Conservation (phyloP, 2,329 filamentous ascomycete species). For the Lecanicillium sp. region DNA sequence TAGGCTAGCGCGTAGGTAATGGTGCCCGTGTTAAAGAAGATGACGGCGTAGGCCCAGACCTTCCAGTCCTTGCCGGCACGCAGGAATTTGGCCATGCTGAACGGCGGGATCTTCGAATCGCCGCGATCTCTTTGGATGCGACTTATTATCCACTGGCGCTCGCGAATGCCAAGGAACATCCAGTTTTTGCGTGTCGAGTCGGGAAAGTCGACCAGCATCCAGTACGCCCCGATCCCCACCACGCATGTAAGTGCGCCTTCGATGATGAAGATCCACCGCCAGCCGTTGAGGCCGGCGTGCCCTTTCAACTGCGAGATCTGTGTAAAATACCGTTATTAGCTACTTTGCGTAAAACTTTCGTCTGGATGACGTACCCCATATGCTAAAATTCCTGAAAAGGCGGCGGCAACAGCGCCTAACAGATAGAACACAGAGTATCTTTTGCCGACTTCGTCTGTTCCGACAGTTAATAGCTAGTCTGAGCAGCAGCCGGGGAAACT, state of each 20-base stretch:
- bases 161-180: slow-evolving; percentile 43
- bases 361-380: slow-evolving; percentile 46
- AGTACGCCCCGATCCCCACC: slow-evolving; percentile 42
- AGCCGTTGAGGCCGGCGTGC: slow-evolving; percentile 44
- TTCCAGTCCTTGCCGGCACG: slow-evolving; percentile 42
- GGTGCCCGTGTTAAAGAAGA: slow-evolving; percentile 61
- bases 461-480: not conserved
- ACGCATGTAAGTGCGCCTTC: slow-evolving; percentile 46
- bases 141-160: slow-evolving; percentile 44
- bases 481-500: too few relatives aligned
- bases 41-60: slow-evolving; percentile 54
- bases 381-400: slow-evolving; percentile 61
- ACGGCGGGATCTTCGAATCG: slow-evolving; percentile 46
- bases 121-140: slow-evolving; percentile 50
- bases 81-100: slow-evolving; percentile 40
- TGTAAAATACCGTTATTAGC: slow-evolving; percentile 10
- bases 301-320: slow-evolving; percentile 56
- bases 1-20: slow-evolving; percentile 70
- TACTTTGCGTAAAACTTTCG: not conserved
- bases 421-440: slow-evolving; percentile 64
- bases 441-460: slow-evolving; percentile 57
- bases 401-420: slow-evolving; percentile 57
- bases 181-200: slow-evolving; percentile 44
- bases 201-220: slow-evolving; percentile 57
- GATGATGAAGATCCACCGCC: slow-evolving; percentile 61